Percentiles rank a stretch among this genome's conserved stretches.
Evolutionary conservation across 208 protist genomes (phyloP).

Genomic region (Acanthamoeba sp.): DNA sequence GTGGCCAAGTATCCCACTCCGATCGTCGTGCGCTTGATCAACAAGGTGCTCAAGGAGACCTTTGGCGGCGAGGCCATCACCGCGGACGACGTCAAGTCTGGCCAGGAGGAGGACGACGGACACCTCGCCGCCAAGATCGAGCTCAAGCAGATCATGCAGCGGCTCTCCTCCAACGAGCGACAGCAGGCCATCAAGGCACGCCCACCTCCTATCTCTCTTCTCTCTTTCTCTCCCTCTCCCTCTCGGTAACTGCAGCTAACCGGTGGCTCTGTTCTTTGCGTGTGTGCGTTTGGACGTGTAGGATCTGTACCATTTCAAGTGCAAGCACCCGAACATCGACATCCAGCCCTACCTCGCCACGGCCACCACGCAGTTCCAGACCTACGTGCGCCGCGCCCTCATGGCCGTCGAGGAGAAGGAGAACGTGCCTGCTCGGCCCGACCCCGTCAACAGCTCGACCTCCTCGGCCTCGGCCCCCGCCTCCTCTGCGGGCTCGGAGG

Average conservation of each 20-base stretch:
- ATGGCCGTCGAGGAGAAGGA: slow-evolving; percentile 63
- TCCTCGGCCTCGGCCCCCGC: no score
- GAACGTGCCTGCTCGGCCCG: background rate
- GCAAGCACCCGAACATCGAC: slow-evolving; percentile 46
- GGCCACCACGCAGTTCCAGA: slow-evolving; percentile 63
- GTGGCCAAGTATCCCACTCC: slow-evolving; percentile 44
- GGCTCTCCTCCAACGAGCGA: background rate
- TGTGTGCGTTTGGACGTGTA: background rate
- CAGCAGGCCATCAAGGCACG: background rate
- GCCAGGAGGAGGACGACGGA: background rate
- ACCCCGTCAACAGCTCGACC: background rate
- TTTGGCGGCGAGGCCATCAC: background rate
- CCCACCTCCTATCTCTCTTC: background rate
- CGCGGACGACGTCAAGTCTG: background rate
- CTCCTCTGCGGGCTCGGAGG: background rate
- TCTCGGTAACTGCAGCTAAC: background rate
- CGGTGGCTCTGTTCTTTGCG: background rate
- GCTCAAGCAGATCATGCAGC: slow-evolving; percentile 27
- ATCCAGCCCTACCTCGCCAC: slow-evolving; percentile 61
- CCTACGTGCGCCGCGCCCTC: slow-evolving; percentile 52
- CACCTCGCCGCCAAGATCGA: slow-evolving; percentile 66
- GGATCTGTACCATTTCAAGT: slow-evolving; percentile 65
- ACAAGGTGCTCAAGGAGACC: slow-evolving; percentile 15
- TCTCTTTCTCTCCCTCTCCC: no score
- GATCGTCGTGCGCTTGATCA: slow-evolving; percentile 33